phyloP scores from a whole-genome alignment of 2,329 filamentous ascomycete genomes.

The Exophiala calicioides region DNA sequence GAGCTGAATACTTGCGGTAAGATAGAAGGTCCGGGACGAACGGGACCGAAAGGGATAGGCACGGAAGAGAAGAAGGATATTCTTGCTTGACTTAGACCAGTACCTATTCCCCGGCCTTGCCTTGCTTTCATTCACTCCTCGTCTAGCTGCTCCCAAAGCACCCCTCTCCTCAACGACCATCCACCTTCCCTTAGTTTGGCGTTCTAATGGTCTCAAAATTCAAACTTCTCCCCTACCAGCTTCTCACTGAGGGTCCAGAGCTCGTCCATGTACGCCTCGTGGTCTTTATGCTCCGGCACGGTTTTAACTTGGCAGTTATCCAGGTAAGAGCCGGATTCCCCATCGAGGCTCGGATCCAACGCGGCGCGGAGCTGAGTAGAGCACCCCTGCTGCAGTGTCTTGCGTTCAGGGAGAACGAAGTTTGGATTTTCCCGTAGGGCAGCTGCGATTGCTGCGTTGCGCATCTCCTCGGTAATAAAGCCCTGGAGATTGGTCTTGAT shows the following conservation, averaged over 20 bases:
- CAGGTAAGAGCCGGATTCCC: conserved; percentile 38
- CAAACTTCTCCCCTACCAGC: conserved; percentile 43
- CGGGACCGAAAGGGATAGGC: too few relatives aligned
- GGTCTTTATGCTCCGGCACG: conserved; percentile 10
- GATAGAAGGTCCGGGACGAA: too few relatives aligned
- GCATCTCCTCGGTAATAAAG: conserved; percentile 18
- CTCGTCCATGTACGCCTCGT: conserved; percentile 37
- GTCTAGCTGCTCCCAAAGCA: too few relatives aligned
- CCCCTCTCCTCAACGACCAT: too few relatives aligned
- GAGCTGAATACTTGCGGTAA: too few relatives aligned
- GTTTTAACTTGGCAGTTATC: conserved; percentile 43
- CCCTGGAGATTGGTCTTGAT: conserved; percentile 24
- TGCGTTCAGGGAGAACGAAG: conserved; percentile 20
- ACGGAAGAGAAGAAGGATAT: too few relatives aligned
- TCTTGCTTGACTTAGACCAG: too few relatives aligned
- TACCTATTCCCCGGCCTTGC: too few relatives aligned
- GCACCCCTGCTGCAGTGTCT: conserved; percentile 34
- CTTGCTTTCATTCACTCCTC: too few relatives aligned
- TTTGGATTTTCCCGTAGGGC: conserved; percentile 16
- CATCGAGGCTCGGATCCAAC: conserved; percentile 33
- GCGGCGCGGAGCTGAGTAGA: conserved; percentile 39
- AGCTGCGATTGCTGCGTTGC: conserved; percentile 5
- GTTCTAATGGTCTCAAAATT: conserved; percentile 8
- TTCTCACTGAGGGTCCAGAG: conserved; percentile 52
- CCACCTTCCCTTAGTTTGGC: neutral